Conservation (phyloP, 257 asterid genomes). For the Dorcoceras hygrometricum region DNA sequence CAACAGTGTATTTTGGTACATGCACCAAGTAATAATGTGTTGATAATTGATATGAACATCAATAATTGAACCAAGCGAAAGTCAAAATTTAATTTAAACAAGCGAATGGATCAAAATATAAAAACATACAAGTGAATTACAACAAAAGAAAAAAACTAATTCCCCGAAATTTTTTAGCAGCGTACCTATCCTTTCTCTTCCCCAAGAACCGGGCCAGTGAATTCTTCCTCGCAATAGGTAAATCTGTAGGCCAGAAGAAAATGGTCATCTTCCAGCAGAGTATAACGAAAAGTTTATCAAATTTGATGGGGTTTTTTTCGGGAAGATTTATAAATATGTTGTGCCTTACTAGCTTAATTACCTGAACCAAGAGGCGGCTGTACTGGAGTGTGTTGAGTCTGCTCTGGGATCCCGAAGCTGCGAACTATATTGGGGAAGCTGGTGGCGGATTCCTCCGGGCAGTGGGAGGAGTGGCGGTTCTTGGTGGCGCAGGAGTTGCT, state of each 20-base stretch:
- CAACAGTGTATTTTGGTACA: too few species aligned
- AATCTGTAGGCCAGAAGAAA: slow-evolving; percentile 31
- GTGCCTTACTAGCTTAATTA: slow-evolving; percentile 12
- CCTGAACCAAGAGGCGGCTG: slow-evolving; percentile 33
- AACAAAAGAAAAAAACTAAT: too few species aligned
- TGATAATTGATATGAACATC: too few species aligned
- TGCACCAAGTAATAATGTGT: too few species aligned
- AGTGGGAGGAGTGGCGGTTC: slow-evolving; percentile 19
- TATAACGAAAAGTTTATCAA: background rate
- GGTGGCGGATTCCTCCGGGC: slow-evolving; percentile 40
- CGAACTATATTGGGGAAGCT: slow-evolving; percentile 14
- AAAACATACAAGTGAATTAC: too few species aligned
- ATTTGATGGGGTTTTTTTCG: background rate
- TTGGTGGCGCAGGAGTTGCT: slow-evolving; percentile 21
- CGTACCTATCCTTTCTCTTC: slow-evolving; percentile 54
- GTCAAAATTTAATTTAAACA: too few species aligned
- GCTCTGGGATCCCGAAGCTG: slow-evolving; percentile 11
- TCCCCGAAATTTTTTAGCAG: too few species aligned
- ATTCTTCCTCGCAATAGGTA: slow-evolving; percentile 56
- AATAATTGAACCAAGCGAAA: too few species aligned
- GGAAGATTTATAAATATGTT: background rate
- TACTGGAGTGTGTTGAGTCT: slow-evolving; percentile 13
- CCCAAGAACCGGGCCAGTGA: slow-evolving; percentile 60
- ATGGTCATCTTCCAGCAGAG: background rate
- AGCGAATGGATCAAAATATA: too few species aligned